These are phyloP conservation scores for Perkinsus marinus DNA, from an alignment of 169 alveolate genomes.

Conservation along the genomic window DNA sequence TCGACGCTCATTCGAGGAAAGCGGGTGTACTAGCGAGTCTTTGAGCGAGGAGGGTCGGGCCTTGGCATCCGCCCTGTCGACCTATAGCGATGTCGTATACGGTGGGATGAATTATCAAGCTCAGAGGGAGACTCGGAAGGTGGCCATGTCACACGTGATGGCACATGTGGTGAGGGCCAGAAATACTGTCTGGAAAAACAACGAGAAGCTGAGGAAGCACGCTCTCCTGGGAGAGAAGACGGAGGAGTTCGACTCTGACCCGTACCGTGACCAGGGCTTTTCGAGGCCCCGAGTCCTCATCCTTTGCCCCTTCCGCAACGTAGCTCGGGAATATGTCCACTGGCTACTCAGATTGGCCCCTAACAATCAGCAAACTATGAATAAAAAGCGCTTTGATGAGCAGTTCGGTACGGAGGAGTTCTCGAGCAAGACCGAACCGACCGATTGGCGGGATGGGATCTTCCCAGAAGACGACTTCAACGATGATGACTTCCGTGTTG, in stretches of 20 bases:
- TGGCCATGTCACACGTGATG: neutral
- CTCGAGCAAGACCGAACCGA: constrained; percentile 34
- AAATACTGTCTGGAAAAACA: neutral
- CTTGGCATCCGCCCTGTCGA: neutral
- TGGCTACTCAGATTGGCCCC: constrained; percentile 34
- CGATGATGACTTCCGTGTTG: constrained; percentile 68
- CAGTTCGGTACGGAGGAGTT: constrained; percentile 8
- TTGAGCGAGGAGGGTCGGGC: neutral
- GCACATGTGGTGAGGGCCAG: neutral
- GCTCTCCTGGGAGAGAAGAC: neutral
- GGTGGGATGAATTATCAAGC: neutral
- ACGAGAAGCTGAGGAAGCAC: neutral
- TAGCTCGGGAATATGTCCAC: constrained; percentile 46
- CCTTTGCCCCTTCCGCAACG: constrained; percentile 47
- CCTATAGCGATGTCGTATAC: neutral
- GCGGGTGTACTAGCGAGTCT: neutral
- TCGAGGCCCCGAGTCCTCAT: constrained; percentile 57
- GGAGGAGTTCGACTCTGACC: neutral
- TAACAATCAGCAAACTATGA: constrained; percentile 24
- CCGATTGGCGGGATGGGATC: constrained; percentile 35
- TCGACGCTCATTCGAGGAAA: neutral
- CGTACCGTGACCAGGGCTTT: constrained; percentile 51
- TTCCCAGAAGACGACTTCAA: constrained; percentile 24
- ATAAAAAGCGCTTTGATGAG: constrained; percentile 9
- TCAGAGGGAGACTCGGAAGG: neutral